Evolutionary conservation across 2,329 filamentous ascomycete species (phyloP).

Genomic region (Beauveria rudraprayagi): DNA sequence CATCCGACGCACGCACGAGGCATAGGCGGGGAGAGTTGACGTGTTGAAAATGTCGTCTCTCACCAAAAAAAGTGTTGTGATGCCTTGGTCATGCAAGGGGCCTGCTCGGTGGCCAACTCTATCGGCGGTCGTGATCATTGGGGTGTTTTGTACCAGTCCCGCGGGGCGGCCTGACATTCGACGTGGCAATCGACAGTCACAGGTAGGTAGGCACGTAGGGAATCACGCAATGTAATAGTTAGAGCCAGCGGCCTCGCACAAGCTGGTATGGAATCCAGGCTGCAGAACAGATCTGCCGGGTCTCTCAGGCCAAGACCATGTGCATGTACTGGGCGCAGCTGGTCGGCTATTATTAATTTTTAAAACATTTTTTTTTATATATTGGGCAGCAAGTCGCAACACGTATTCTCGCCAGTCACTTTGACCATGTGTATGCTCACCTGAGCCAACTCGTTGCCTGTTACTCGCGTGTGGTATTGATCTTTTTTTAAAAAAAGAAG

Average conservation of each 20-base stretch:
- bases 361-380: too few relatives aligned
- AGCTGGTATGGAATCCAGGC: neutral
- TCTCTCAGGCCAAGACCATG: neutral
- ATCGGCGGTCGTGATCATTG: neutral
- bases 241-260: neutral
- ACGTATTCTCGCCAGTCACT: neutral
- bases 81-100: conserved; percentile 8
- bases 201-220: neutral
- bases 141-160: neutral
- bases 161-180: conserved; percentile 2
- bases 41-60: neutral
- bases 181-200: conserved; percentile 6
- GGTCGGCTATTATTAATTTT: neutral
- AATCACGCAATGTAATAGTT: neutral
- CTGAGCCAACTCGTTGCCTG: neutral
- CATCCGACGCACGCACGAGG: conserved; percentile 5
- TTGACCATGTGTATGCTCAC: conserved; percentile 1
- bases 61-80: neutral
- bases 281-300: neutral
- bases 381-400: conserved; percentile 5
- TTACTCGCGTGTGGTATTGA: neutral
- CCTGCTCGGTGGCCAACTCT: conserved; percentile 5
- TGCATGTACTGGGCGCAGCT: neutral
- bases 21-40: too few relatives aligned
- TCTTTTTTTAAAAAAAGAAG: too few relatives aligned